A percentile compares a stretch with the other conserved stretches of the same genome.
Conservation (phyloP, 768 basidiomycete species). For the Scleroderma citrinum region DNA sequence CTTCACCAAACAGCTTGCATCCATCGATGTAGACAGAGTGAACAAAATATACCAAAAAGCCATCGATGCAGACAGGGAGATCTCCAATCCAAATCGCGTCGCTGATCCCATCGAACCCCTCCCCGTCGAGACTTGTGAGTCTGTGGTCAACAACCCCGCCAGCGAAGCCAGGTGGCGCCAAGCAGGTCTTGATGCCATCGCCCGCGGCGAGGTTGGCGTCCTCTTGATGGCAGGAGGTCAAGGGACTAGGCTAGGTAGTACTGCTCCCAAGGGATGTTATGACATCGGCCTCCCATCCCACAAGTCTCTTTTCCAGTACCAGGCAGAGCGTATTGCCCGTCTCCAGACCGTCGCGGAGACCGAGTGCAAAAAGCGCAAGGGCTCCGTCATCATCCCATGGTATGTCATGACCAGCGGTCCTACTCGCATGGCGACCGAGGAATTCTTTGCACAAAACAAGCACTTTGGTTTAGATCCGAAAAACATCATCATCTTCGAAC, state of each 20-base stretch:
- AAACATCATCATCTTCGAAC: conserved; percentile 92
- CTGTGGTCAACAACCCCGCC: conserved; percentile 44
- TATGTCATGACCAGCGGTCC: conserved; percentile 99
- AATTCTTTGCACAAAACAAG: conserved; percentile 68
- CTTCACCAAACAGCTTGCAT: conserved; percentile 66
- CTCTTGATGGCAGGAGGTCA: conserved; percentile 98
- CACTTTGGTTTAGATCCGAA: conserved; percentile 78
- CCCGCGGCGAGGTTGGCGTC: conserved; percentile 83
- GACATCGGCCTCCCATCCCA: conserved; percentile 92
- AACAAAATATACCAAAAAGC: conserved; percentile 84
- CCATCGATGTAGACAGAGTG: conserved; percentile 85
- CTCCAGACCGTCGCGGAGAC: conserved; percentile 72
- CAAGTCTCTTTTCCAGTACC: conserved; percentile 93
- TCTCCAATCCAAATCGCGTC: conserved; percentile 32
- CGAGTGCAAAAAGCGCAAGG: conserved; percentile 43
- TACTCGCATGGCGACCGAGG: conserved; percentile 80
- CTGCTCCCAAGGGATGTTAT: conserved; percentile 95
- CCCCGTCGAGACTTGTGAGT: conserved; percentile 69
- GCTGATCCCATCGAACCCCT: conserved; percentile 70
- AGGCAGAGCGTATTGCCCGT: conserved; percentile 91
- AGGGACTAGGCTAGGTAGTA: conserved; percentile 89
- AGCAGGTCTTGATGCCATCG: conserved; percentile 76
- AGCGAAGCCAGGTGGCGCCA: conserved; percentile 71
- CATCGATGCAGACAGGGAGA: conserved; percentile 54
- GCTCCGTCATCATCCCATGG: conserved; percentile 82